These are phyloP conservation scores for Incumbomyces delicatus DNA, from an alignment of 2,329 filamentous ascomycete species.

Conservation along the genomic window DNA sequence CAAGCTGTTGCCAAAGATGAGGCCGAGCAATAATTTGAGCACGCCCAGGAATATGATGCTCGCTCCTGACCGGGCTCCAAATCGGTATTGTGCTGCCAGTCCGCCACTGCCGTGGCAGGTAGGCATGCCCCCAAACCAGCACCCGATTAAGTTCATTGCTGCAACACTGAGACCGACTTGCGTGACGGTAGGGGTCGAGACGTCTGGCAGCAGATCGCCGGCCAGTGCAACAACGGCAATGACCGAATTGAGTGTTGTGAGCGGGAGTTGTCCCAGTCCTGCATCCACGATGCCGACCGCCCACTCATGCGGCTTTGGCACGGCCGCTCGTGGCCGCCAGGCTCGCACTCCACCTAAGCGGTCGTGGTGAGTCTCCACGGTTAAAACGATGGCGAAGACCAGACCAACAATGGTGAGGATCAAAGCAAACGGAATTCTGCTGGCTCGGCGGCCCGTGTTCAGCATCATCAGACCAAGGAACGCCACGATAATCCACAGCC, in stretches of 20 bases:
- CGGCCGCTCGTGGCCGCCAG: constrained; percentile 49
- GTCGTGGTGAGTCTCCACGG: constrained; percentile 7
- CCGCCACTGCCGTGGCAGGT: constrained; percentile 89
- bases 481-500: constrained; percentile 63
- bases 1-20: constrained; percentile 66
- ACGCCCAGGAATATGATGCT: constrained; percentile 70
- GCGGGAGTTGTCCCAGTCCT: constrained; percentile 74
- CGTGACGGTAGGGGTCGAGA: constrained; percentile 61
- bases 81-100: constrained; percentile 80
- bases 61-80: constrained; percentile 79
- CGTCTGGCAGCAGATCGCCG: constrained; percentile 61
- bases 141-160: constrained; percentile 71
- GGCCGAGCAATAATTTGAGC: constrained; percentile 63
- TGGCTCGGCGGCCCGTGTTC: constrained; percentile 45
- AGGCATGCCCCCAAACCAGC: constrained; percentile 93
- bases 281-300: constrained; percentile 51
- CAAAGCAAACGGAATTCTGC: constrained; percentile 64
- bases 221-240: constrained; percentile 77
- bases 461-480: constrained; percentile 63
- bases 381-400: constrained; percentile 47
- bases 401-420: constrained; percentile 60
- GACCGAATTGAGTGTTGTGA: constrained; percentile 87
- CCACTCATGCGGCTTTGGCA: constrained; percentile 42
- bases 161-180: constrained; percentile 72
- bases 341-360: constrained; percentile 42